These are phyloP conservation scores for Kandelia obovata DNA, from an alignment of 345 rosid genomes.

Conservation along the genomic window DNA sequence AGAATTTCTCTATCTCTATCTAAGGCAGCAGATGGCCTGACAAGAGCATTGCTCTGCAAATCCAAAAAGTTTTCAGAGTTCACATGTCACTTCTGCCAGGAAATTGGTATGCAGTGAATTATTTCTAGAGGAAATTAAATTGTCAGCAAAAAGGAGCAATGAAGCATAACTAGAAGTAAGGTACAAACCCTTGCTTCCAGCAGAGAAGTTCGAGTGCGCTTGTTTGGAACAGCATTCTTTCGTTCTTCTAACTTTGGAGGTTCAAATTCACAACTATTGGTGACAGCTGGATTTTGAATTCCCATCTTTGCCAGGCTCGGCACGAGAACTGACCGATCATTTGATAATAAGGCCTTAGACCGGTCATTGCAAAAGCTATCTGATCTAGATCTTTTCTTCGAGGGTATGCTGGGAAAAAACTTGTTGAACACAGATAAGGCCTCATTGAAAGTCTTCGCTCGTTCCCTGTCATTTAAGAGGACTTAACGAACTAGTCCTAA, in stretches of 20 bases:
- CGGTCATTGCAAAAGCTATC: constrained; percentile 67
- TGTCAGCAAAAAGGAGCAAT: background rate
- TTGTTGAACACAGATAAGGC: constrained; percentile 79
- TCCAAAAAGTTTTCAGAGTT: constrained; percentile 47
- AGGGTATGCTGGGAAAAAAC: constrained; percentile 60
- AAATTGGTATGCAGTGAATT: constrained; percentile 16
- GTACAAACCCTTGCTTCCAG: constrained; percentile 62
- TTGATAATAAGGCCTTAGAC: constrained; percentile 42
- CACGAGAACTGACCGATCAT: constrained; percentile 56
- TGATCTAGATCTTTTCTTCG: constrained; percentile 85
- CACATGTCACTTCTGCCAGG: constrained; percentile 17
- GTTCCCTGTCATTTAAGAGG: constrained; percentile 60
- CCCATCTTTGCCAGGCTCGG: constrained; percentile 68
- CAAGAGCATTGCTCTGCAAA: constrained; percentile 57
- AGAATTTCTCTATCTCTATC: constrained; percentile 75
- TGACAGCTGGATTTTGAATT: constrained; percentile 53
- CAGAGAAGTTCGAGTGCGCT: constrained; percentile 91
- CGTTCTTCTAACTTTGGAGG: constrained; percentile 74
- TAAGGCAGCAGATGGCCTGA: constrained; percentile 56
- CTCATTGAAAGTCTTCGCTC: constrained; percentile 65
- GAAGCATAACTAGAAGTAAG: constrained; percentile 11
- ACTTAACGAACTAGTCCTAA: constrained; percentile 30
- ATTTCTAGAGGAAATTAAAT: background rate
- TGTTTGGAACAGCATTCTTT: constrained; percentile 62
- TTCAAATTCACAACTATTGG: constrained; percentile 67